A percentile compares a stretch with the other conserved stretches of the same genome.
Conservation (phyloP, 2,329 filamentous ascomycete genomes). For the Endothia cerciana region DNA sequence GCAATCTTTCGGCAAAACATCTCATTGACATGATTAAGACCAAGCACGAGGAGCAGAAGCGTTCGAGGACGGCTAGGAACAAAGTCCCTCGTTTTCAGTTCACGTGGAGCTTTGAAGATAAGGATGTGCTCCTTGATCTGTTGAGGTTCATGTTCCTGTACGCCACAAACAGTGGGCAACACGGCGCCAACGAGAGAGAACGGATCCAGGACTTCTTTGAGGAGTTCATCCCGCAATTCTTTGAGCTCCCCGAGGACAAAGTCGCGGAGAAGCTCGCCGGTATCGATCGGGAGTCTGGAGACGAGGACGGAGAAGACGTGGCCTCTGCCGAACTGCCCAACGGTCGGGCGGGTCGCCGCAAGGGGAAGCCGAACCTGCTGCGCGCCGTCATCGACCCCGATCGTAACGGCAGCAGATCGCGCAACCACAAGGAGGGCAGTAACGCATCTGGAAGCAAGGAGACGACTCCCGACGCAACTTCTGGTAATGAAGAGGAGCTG, state of each 20-base stretch:
- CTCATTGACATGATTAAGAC: constrained; percentile 89
- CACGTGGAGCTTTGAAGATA: constrained; percentile 73
- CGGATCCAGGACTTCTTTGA: constrained; percentile 77
- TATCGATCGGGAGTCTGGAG: constrained; percentile 70
- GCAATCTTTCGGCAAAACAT: constrained; percentile 86
- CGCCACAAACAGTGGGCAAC: constrained; percentile 69
- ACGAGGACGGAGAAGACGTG: constrained; percentile 77
- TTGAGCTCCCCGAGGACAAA: constrained; percentile 72
- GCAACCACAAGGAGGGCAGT: constrained; percentile 79
- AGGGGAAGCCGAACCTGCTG: constrained; percentile 79
- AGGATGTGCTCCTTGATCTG: constrained; percentile 66
- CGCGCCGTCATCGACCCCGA: constrained; percentile 82
- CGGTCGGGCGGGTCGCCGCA: constrained; percentile 65
- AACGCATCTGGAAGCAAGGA: constrained; percentile 81
- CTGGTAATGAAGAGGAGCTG: constrained; percentile 77
- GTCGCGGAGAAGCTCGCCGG: constrained; percentile 70
- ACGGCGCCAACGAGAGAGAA: constrained; percentile 73
- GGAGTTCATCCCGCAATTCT: constrained; percentile 76
- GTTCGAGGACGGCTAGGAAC: constrained; percentile 65
- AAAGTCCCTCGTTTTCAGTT: constrained; percentile 71
- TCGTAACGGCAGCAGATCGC: constrained; percentile 70
- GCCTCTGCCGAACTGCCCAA: constrained; percentile 73
- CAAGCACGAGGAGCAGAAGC: constrained; percentile 88
- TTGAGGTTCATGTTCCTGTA: constrained; percentile 67
- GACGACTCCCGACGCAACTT: constrained; percentile 83